Percentiles rank a stretch among this genome's conserved stretches.
phyloP scores from a whole-genome alignment of 495 filamentous ascomycete species.

The Bacidia gigantensis region DNA sequence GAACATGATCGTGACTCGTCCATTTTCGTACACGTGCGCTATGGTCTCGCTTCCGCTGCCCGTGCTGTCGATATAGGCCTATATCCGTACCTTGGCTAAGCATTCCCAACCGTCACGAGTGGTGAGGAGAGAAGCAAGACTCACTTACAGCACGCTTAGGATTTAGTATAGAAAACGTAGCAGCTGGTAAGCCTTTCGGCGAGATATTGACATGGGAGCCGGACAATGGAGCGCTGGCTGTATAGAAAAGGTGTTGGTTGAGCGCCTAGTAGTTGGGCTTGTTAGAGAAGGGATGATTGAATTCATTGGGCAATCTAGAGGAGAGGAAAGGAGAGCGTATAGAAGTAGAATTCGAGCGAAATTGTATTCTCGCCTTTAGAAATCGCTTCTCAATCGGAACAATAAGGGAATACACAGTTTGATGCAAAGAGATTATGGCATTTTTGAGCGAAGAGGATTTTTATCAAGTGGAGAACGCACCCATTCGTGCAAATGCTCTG shows the following conservation, averaged over 20 bases:
- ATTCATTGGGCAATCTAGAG: background rate
- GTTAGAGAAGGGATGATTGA: too few relatives aligned
- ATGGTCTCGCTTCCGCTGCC: conserved; percentile 62
- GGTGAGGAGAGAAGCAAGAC: background rate
- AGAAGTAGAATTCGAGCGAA: too few relatives aligned
- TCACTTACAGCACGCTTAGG: conserved; percentile 10
- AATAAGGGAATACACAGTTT: background rate
- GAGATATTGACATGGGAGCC: conserved; percentile 52
- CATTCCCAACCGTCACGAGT: background rate
- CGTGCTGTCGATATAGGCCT: conserved; percentile 56
- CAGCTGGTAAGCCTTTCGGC: conserved; percentile 46
- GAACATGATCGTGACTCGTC: conserved; percentile 56
- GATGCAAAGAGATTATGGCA: background rate
- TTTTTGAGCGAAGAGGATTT: background rate
- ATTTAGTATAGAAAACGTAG: conserved; percentile 45
- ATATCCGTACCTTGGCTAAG: conserved; percentile 28
- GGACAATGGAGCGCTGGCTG: conserved; percentile 48
- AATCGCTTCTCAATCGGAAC: background rate
- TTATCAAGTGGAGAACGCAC: conserved; percentile 2
- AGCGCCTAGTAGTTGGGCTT: conserved; percentile 23
- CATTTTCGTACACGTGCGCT: conserved; percentile 60
- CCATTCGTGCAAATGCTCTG: conserved; percentile 42
- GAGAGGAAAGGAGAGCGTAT: background rate
- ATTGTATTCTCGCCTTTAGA: background rate
- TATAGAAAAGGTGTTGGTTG: conserved; percentile 52